Base-by-base conservation (phyloP, 352 stramenopile species). In the Pythium insidiosum region DNA sequence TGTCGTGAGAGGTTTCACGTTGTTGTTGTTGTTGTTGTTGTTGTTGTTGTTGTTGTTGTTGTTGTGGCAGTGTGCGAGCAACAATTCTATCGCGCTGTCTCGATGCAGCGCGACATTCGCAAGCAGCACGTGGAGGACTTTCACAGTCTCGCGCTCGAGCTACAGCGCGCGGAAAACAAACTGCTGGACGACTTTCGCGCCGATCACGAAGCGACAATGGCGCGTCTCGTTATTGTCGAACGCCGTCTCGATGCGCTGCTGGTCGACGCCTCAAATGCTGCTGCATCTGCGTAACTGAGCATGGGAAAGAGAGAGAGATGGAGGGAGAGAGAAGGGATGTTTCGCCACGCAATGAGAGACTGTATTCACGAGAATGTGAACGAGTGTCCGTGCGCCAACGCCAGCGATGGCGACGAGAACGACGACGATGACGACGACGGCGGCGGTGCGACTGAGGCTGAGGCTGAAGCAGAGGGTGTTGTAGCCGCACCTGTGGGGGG, bases 41-140 rank as follows among this genome's bases (percentile, higher is more conserved):
- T 9, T 34, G 9, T 15, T 15, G 28, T 15, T 13, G 9, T 34
- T 34, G 15, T 34, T 34, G 28, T 34, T 34, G 9, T 9, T 34
- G 28, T 13, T 34, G 28, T 13, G 9, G 9, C 15, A 15, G 28
- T 34, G 28, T 15, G 9, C 15, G 28, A 34, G 15, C 28, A 34
- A 34, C 28, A 13, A 34, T n/a, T n/a, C n/a, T n/a, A n/a, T n/a
- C n/a, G n/a, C n/a, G n/a, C n/a, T n/a, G n/a, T n/a, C n/a, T n/a
- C n/a, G n/a, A 52, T 64, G 33, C 74, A 84, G 38, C 56, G 74
- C 29, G 31, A 58, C n/a, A 41, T 84, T 20, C 69, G 74, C n/a
- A 75, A 63, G 41, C 55, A 76, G 2, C 43, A 49, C 2, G 44
- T 72, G 9, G 66, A 65, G 5, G 60, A 68, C 18, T 83, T 72